phyloP scores from a whole-genome alignment of 805 yeast genomes.

The Kodamaea jinghongensis region DNA sequence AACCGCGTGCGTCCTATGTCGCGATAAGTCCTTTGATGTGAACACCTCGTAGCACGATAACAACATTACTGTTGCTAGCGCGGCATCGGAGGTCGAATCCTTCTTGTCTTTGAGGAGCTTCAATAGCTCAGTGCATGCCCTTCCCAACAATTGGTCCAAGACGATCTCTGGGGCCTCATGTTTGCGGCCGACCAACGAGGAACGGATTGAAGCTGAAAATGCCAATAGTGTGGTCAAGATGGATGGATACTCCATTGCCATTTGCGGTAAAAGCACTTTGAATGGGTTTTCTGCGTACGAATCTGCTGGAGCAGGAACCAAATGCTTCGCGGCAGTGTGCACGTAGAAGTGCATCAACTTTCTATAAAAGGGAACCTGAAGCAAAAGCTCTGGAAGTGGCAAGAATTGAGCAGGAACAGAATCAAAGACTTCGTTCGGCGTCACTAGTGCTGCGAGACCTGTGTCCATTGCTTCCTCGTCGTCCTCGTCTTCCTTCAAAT shows the following conservation, averaged over 20 bases:
- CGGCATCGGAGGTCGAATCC: slow-evolving; percentile 61
- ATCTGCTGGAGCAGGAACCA: slow-evolving; percentile 64
- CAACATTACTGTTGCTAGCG: slow-evolving; percentile 60
- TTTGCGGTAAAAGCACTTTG: slow-evolving; percentile 57
- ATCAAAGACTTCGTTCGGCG: slow-evolving; percentile 14
- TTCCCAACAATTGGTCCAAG: slow-evolving; percentile 50
- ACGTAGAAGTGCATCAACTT: slow-evolving; percentile 63
- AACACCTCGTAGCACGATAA: slow-evolving; percentile 54
- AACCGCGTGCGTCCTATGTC: slow-evolving; percentile 62
- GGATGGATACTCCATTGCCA: slow-evolving; percentile 61
- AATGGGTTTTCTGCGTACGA: slow-evolving; percentile 64
- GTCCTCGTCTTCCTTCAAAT: slow-evolving; percentile 1
- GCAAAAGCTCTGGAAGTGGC: slow-evolving; percentile 57
- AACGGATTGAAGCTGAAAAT: slow-evolving; percentile 34
- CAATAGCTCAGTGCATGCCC: slow-evolving; percentile 58
- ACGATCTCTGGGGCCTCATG: slow-evolving; percentile 34
- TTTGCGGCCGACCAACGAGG: slow-evolving; percentile 19
- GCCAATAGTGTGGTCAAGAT: slow-evolving; percentile 55
- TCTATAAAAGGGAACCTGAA: slow-evolving; percentile 57
- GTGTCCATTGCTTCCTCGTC: slow-evolving; percentile 2
- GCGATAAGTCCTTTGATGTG: slow-evolving; percentile 42
- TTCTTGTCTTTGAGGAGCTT: slow-evolving; percentile 46
- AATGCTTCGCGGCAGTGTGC: slow-evolving; percentile 54
- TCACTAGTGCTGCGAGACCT: neutral
- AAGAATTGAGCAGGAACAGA: slow-evolving; percentile 31